Evolutionary conservation across 176 grass and related monocot species (phyloP).

Genomic region (Lolium rigidum): DNA sequence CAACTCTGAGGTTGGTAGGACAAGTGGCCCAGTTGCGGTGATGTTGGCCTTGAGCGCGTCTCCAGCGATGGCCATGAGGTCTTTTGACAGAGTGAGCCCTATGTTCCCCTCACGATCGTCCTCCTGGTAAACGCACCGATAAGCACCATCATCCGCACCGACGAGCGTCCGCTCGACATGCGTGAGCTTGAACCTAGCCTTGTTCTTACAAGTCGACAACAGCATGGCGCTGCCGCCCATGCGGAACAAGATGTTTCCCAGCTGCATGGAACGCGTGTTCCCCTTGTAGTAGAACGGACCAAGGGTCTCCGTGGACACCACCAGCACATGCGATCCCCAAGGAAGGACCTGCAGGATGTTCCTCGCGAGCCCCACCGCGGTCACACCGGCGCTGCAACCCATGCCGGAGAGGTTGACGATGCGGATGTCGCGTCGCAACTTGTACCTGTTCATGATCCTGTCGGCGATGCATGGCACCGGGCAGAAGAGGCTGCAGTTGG

Average conservation of each 20-base stretch:
- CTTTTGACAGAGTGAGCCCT: background rate
- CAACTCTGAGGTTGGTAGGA: conserved; percentile 12
- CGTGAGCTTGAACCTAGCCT: background rate
- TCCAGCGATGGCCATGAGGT: background rate
- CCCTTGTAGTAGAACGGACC: background rate
- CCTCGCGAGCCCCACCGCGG: background rate
- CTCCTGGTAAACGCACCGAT: background rate
- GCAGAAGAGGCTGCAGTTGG: background rate
- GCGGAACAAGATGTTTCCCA: background rate
- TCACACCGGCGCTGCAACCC: background rate
- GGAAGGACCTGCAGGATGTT: background rate
- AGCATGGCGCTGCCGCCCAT: background rate
- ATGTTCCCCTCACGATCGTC: background rate
- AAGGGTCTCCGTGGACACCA: background rate
- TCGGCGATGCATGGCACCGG: background rate
- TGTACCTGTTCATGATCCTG: background rate
- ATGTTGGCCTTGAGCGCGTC: background rate
- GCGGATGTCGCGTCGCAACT: background rate
- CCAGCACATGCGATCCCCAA: background rate
- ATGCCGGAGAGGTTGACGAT: background rate
- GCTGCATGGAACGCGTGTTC: background rate
- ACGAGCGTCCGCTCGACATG: background rate
- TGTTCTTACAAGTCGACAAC: background rate
- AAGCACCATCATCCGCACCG: background rate
- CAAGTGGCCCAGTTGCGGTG: background rate